A percentile compares a stretch with the other conserved stretches of the same genome.
These are phyloP conservation scores for Pichia cephalocereana DNA, from an alignment of 805 yeast species.

Conservation along the genomic window DNA sequence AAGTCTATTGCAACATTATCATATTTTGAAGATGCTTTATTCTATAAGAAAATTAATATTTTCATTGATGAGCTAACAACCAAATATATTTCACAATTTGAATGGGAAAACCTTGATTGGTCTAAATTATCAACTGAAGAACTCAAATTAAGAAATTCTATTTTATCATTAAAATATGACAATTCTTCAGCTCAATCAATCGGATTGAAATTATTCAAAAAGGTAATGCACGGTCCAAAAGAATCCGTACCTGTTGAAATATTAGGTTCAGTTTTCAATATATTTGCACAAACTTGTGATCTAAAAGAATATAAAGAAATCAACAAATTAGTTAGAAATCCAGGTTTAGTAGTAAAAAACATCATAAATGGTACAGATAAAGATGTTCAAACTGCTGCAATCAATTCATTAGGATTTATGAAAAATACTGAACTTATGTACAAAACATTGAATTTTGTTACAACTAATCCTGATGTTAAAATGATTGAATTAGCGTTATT, in stretches of 20 bases:
- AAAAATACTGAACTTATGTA: constrained; percentile 35
- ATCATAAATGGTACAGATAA: constrained; percentile 18
- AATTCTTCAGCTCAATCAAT: constrained; percentile 24
- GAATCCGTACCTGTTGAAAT: constrained; percentile 44
- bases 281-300: constrained; percentile 17
- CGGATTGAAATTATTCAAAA: constrained; percentile 36
- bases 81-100: constrained; percentile 23
- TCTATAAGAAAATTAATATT: constrained; percentile 5
- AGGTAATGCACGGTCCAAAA: constrained; percentile 43
- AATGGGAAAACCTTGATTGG: constrained; percentile 29
- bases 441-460: constrained; percentile 49
- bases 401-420: constrained; percentile 46
- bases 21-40: constrained; percentile 13
- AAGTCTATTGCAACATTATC: constrained; percentile 19
- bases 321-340: constrained; percentile 41
- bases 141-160: constrained; percentile 32
- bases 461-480: constrained; percentile 45
- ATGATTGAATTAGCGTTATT: constrained; percentile 49
- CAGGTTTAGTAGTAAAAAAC: constrained; percentile 35
- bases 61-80: constrained; percentile 14
- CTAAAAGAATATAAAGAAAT: constrained; percentile 53
- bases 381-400: constrained; percentile 47
- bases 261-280: constrained; percentile 33
- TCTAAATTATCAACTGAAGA: constrained; percentile 26
- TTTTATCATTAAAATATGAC: constrained; percentile 31